Base-by-base conservation (phyloP, 2,329 filamentous ascomycete genomes). In the Nigrospora osmanthi region DNA sequence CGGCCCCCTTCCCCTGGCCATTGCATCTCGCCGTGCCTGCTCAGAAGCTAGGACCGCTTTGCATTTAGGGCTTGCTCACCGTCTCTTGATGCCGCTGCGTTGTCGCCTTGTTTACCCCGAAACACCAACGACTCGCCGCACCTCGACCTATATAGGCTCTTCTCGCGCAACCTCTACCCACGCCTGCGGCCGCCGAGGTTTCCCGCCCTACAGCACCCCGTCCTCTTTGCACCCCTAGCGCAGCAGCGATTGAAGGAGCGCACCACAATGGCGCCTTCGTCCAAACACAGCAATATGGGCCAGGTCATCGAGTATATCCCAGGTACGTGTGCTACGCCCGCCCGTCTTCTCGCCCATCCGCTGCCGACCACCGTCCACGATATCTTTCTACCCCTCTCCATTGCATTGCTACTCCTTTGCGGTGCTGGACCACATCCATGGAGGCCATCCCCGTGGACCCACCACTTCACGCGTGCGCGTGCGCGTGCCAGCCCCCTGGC, bases 241-340 rank as follows among this genome's bases (percentile, higher is more conserved):
- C 39, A 14, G 16, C 15, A 46, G 13, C 34, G 43, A 47, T 42
- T 28, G 23, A 28, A 28, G 23, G 23, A 28, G 23, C 23, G 36
- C 58, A 52, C 54, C 50, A 58, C 57, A 57, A 79, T 78, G 75
- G 69, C 71, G 52, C 72, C 73, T 65, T 71, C 73, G 52, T 68
- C 63, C 54, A 63, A 67, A 63, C 60, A 58, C 62, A 59, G 77
- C 63, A 86, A 81, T 67, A 80, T 87, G 70, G 89, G 88, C 51
- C 88, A 95, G 71, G 82, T 95, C 57, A 90, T 96, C 62, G 90
- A 96, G 73, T 96, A 95, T 68, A 95, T 96, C 58, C 87, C 89
- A 73, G 87, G 89, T 95, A 75, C 59, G 80, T 71, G 44, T 47
- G 11, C 2, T 11, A n/a, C 35, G n/a, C 17, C 17, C 35, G 14